phyloP scores from a whole-genome alignment of 257 asterid genomes.

The Solanum arcanum region DNA sequence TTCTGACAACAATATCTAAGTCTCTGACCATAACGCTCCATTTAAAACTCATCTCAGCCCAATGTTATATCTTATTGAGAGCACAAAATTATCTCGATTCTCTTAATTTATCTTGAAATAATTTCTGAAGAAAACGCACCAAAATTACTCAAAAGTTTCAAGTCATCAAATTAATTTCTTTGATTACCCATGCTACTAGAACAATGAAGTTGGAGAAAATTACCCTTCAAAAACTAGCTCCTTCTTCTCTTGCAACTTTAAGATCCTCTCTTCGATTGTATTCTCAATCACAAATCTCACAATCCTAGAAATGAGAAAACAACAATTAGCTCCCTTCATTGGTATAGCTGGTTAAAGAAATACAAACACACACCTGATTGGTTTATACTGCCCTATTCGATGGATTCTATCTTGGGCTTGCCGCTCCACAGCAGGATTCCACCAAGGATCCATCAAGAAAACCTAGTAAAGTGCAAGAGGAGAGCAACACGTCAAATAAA shows the following conservation, averaged over 20 bases:
- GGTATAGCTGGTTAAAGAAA: background rate
- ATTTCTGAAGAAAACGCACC: background rate
- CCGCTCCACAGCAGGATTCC: slow-evolving; percentile 97
- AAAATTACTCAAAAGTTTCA: background rate
- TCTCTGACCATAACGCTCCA: background rate
- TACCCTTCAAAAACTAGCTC: slow-evolving; percentile 97
- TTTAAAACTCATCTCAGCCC: background rate
- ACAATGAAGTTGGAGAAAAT: slow-evolving; percentile 1
- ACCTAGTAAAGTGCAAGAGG: slow-evolving; percentile 38
- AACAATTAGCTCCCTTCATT: background rate
- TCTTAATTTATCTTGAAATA: background rate
- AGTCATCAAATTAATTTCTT: background rate
- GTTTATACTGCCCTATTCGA: slow-evolving; percentile 88
- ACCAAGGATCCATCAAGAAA: slow-evolving; percentile 98
- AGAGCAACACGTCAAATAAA: background rate
- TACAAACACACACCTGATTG: slow-evolving; percentile 43
- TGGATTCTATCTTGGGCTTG: slow-evolving; percentile 98
- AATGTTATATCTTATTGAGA: background rate
- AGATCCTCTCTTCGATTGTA: slow-evolving; percentile 82
- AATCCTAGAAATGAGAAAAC: slow-evolving; percentile 33
- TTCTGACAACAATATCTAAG: no score
- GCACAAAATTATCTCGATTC: background rate
- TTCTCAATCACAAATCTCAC: slow-evolving; percentile 81
- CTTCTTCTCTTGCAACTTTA: slow-evolving; percentile 90
- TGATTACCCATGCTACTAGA: background rate